Conservation (phyloP, 495 filamentous ascomycete species). For the Penicilliopsis zonata region DNA sequence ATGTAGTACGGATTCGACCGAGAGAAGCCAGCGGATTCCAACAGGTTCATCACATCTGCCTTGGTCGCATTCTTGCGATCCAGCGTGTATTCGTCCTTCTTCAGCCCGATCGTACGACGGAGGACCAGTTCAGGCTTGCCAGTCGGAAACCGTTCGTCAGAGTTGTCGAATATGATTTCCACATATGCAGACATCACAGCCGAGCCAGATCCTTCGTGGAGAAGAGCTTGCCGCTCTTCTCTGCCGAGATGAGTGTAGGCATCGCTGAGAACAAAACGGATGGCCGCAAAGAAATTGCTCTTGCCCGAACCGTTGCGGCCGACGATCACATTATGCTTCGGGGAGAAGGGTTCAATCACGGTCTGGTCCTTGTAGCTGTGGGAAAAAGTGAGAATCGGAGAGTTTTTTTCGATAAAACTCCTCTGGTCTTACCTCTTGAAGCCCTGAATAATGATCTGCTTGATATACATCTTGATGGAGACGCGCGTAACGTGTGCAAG, state of each 20-base stretch:
- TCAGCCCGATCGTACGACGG: conserved; percentile 85
- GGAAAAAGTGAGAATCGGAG: neutral
- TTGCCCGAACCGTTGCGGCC: conserved; percentile 98
- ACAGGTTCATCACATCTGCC: conserved; percentile 84
- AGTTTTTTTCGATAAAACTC: neutral
- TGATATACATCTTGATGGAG: conserved; percentile 80
- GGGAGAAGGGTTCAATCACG: conserved; percentile 95
- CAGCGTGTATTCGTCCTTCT: conserved; percentile 97
- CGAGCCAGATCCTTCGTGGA: conserved; percentile 94
- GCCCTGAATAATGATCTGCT: conserved; percentile 99
- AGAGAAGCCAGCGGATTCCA: conserved; percentile 94
- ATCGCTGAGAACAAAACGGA: conserved; percentile 97
- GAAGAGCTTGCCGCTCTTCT: conserved; percentile 87
- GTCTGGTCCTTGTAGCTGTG: conserved; percentile 97
- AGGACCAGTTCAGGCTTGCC: conserved; percentile 83
- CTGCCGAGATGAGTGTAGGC: conserved; percentile 92
- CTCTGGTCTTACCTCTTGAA: conserved; percentile 72
- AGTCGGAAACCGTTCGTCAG: conserved; percentile 89
- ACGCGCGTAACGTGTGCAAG: conserved; percentile 20
- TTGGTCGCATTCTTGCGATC: conserved; percentile 95
- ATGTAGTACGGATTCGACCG: conserved; percentile 99
- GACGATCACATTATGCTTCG: conserved; percentile 97
- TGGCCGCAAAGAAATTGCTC: conserved; percentile 99
- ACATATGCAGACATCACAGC: conserved; percentile 99
- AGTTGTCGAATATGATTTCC: conserved; percentile 98